These are phyloP conservation scores for Fusarium brevicatenulatum DNA, from an alignment of 2,329 filamentous ascomycete genomes.

Conservation along the genomic window DNA sequence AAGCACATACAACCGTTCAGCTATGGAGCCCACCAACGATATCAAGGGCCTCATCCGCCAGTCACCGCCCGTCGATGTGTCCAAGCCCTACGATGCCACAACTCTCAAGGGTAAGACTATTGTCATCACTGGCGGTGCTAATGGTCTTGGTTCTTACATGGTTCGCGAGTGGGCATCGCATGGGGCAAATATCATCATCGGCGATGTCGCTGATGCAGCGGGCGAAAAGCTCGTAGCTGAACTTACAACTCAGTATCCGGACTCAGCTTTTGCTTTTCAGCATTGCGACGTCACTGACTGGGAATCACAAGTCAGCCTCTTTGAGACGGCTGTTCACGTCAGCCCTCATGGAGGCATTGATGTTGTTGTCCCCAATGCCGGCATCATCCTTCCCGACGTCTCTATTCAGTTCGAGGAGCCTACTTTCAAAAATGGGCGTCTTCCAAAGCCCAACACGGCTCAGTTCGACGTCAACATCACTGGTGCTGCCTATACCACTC, in stretches of 20 bases:
- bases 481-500: constrained; percentile 72
- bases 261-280: constrained; percentile 63
- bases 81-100: constrained; percentile 54
- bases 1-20: neutral
- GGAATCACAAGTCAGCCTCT: constrained; percentile 71
- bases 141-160: constrained; percentile 67
- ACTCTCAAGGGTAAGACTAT: constrained; percentile 66
- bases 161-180: constrained; percentile 63
- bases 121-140: constrained; percentile 72
- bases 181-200: constrained; percentile 70
- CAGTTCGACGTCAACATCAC: constrained; percentile 71
- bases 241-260: constrained; percentile 54
- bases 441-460: constrained; percentile 59
- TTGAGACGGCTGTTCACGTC: constrained; percentile 65
- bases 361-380: constrained; percentile 73
- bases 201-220: constrained; percentile 66
- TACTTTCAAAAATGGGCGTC: constrained; percentile 52
- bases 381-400: constrained; percentile 57
- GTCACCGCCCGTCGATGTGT: constrained; percentile 59
- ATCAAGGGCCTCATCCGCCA: constrained; percentile 42
- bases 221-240: constrained; percentile 66
- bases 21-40: constrained; percentile 29
- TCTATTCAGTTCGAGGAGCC: constrained; percentile 59
- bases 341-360: constrained; percentile 68
- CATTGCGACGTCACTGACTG: constrained; percentile 73